Percentiles rank a stretch among this genome's conserved stretches.
These are phyloP conservation scores for Lecanicillium sp. DNA, from an alignment of 2,329 filamentous ascomycete genomes.

Conservation along the genomic window DNA sequence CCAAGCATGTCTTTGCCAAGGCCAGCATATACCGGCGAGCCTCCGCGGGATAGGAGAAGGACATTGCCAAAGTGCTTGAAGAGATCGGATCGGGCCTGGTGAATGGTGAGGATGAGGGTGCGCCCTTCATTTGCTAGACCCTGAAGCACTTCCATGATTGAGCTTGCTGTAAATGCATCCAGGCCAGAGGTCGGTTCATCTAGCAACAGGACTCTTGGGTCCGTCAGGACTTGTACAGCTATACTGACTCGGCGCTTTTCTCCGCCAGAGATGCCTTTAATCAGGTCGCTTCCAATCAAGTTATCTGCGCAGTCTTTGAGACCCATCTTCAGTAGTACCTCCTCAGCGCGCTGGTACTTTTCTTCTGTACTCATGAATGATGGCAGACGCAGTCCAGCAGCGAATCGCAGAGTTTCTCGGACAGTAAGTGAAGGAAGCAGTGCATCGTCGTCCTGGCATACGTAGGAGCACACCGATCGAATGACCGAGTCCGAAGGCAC, in stretches of 20 bases:
- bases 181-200: constrained; percentile 72
- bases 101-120: constrained; percentile 69
- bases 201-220: constrained; percentile 62
- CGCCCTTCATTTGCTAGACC: constrained; percentile 65
- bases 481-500: constrained; percentile 60
- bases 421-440: constrained; percentile 67
- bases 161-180: constrained; percentile 70
- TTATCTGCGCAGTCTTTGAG: constrained; percentile 72
- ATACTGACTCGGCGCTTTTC: constrained; percentile 73
- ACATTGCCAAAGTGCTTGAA: constrained; percentile 66
- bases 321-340: constrained; percentile 66
- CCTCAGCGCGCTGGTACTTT: constrained; percentile 60
- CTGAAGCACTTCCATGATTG: constrained; percentile 65
- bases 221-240: constrained; percentile 68
- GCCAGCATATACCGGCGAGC: constrained; percentile 60
- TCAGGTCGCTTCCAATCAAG: constrained; percentile 59
- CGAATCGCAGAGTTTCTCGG: constrained; percentile 63
- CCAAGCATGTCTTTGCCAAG: constrained; percentile 53
- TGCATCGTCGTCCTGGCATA: constrained; percentile 71
- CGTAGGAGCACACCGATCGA: constrained; percentile 65
- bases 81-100: constrained; percentile 66
- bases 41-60: constrained; percentile 61
- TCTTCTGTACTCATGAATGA: constrained; percentile 61
- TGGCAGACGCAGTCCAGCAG: constrained; percentile 62
- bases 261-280: constrained; percentile 73